Evolutionary conservation across 2,329 filamentous ascomycete species (phyloP).

Genomic region (Cladophialophora psammophila): DNA sequence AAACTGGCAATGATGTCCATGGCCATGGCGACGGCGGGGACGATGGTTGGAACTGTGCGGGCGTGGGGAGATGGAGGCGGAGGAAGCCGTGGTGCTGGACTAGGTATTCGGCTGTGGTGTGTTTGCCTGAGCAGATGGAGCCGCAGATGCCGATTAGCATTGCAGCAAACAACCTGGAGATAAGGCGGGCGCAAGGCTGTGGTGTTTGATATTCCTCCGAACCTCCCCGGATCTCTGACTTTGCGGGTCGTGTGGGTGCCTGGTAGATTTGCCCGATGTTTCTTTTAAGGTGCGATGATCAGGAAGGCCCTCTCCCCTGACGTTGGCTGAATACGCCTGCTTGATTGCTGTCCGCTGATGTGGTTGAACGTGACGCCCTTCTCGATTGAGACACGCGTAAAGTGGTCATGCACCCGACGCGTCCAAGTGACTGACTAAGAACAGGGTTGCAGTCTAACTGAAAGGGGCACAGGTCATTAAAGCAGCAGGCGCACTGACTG

Average conservation of each 20-base stretch:
- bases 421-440: slow-evolving; percentile 5
- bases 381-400: slow-evolving; percentile 28
- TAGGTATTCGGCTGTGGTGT: slow-evolving; percentile 86
- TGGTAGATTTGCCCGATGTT: not conserved
- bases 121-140: slow-evolving; percentile 90
- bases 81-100: slow-evolving; percentile 83
- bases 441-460: not conserved
- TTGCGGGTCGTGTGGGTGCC: not conserved
- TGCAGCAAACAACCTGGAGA: slow-evolving; percentile 27
- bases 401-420: slow-evolving; percentile 32
- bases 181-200: not conserved
- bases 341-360: not conserved
- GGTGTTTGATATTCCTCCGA: not conserved
- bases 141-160: slow-evolving; percentile 64
- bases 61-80: slow-evolving; percentile 67
- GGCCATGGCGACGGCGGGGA: slow-evolving; percentile 9
- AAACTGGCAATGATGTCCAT: not conserved
- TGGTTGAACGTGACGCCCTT: not conserved
- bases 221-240: not conserved
- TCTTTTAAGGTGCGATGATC: not conserved
- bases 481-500: not conserved
- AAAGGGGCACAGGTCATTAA: not conserved
- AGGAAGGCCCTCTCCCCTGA: not conserved
- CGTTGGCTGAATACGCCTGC: not conserved
- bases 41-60: slow-evolving; percentile 46